phyloP scores from a whole-genome alignment of 768 basidiomycete species.

The Sporobolomyces roseus region DNA sequence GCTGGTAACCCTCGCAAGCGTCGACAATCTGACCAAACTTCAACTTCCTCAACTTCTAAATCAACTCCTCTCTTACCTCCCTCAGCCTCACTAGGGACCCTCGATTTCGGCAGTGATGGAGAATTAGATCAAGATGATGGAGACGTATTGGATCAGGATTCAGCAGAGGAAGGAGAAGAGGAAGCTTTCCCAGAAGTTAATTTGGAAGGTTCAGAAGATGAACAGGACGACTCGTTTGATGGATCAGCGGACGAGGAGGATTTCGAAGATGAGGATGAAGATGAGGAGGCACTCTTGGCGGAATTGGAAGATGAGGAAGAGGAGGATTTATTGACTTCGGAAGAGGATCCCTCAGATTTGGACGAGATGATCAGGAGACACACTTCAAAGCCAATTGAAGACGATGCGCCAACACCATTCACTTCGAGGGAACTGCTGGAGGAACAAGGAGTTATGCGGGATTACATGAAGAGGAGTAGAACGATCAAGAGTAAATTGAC shows the following conservation, averaged over 20 bases:
- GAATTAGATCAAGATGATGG: constrained; percentile 27
- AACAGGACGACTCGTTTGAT: constrained; percentile 48
- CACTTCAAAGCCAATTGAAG: constrained; percentile 44
- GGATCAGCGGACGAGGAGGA: constrained; percentile 49
- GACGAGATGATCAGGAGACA: constrained; percentile 46
- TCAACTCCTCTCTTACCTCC: not conserved
- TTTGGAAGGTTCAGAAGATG: constrained; percentile 47
- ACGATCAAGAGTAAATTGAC: constrained; percentile 73
- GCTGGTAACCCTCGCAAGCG: constrained; percentile 23
- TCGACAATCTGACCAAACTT: constrained; percentile 11
- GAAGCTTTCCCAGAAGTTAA: constrained; percentile 43
- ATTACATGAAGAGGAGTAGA: constrained; percentile 61
- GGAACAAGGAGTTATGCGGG: constrained; percentile 18
- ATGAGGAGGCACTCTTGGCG: constrained; percentile 47
- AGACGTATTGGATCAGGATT: constrained; percentile 10
- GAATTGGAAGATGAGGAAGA: constrained; percentile 36
- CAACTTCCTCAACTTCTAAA: not conserved
- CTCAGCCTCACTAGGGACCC: constrained; percentile 19
- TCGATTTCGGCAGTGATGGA: constrained; percentile 39
- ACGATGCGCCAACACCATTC: constrained; percentile 31
- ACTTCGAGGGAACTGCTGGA: constrained; percentile 6
- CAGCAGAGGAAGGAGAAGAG: constrained; percentile 4
- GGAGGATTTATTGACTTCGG: constrained; percentile 42
- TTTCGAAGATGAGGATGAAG: constrained; percentile 41
- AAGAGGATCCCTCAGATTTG: constrained; percentile 50